Conservation (phyloP, 2,329 filamentous ascomycete species). For the Arthrinium puccinioides region DNA sequence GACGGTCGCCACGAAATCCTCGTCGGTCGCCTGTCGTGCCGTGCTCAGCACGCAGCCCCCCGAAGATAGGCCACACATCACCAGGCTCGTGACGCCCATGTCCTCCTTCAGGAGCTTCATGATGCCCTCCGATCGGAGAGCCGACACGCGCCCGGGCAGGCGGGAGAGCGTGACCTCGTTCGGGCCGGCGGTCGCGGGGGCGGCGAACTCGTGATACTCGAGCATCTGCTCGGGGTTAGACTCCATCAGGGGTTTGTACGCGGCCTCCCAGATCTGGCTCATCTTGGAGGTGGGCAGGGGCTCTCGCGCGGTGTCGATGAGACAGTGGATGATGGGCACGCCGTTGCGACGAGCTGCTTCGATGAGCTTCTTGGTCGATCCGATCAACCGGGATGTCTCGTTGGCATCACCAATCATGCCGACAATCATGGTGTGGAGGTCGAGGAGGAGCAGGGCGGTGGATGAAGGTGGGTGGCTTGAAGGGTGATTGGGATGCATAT, state of each 20-base stretch:
- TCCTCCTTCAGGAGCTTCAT: constrained; percentile 5
- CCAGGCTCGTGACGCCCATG: constrained; percentile 7
- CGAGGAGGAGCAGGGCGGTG: constrained; percentile 11
- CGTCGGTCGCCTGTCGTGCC: constrained; percentile 7
- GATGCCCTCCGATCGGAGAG: constrained; percentile 4
- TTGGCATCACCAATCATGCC: constrained; percentile 4
- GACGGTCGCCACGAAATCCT: constrained; percentile 10
- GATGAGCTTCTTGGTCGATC: constrained; percentile 6
- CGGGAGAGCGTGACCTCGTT: constrained; percentile 5
- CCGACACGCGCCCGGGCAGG: constrained; percentile 6
- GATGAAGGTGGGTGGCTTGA: constrained; percentile 7
- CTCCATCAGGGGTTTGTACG: constrained; percentile 6
- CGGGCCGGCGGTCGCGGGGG: not conserved
- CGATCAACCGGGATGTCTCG: constrained; percentile 5
- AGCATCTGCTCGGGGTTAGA: constrained; percentile 4
- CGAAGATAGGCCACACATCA: constrained; percentile 7
- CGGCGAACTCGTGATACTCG: constrained; percentile 5
- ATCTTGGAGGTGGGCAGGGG: constrained; percentile 8
- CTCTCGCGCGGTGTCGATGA: constrained; percentile 2
- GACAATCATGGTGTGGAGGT: constrained; percentile 9
- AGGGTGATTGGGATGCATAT: constrained; percentile 3
- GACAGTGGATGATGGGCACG: constrained; percentile 11
- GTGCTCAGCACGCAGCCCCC: constrained; percentile 11
- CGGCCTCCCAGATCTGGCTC: constrained; percentile 4
- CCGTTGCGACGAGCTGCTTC: constrained; percentile 7